A percentile compares a stretch with the other conserved stretches of the same genome.
Evolutionary conservation across 495 filamentous ascomycete species (phyloP).

Genomic region (Bryoglossum gracile): DNA sequence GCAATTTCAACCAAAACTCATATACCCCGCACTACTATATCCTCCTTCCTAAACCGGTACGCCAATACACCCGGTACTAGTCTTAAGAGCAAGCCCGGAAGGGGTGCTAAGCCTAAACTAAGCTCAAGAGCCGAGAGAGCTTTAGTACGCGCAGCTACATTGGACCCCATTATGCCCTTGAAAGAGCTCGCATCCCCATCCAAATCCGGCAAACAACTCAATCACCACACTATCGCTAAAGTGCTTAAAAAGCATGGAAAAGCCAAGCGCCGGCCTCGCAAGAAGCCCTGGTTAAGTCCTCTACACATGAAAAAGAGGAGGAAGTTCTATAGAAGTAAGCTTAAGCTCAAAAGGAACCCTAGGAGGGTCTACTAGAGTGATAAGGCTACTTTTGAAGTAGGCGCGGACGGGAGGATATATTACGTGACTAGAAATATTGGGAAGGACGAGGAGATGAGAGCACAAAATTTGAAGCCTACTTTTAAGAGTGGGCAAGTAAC

Average conservation of each 20-base stretch:
- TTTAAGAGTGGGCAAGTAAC: constrained; percentile 7
- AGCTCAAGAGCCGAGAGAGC: constrained; percentile 1
- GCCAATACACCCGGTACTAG: neutral
- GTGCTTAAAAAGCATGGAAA: constrained; percentile 5
- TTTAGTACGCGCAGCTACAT: constrained; percentile 24
- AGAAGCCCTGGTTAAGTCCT: constrained; percentile 7
- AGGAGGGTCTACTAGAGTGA: constrained; percentile 5
- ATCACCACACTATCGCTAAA: neutral
- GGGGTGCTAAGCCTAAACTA: neutral
- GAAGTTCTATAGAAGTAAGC: neutral
- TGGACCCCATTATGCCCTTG: constrained; percentile 22
- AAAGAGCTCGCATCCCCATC: constrained; percentile 1
- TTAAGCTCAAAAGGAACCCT: constrained; percentile 4
- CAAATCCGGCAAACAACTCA: constrained; percentile 5
- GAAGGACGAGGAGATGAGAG: neutral
- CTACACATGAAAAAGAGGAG: neutral
- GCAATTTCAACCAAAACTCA: no score
- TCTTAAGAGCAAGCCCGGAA: neutral
- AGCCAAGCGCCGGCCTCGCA: constrained; percentile 8
- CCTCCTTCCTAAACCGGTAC: constrained; percentile 2
- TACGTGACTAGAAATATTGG: constrained; percentile 9
- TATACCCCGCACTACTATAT: neutral
- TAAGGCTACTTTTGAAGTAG: constrained; percentile 9
- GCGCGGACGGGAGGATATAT: constrained; percentile 1
- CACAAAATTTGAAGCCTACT: constrained; percentile 6